Base-by-base conservation (phyloP, 2,329 filamentous ascomycete genomes). In the Cercospora sp. region DNA sequence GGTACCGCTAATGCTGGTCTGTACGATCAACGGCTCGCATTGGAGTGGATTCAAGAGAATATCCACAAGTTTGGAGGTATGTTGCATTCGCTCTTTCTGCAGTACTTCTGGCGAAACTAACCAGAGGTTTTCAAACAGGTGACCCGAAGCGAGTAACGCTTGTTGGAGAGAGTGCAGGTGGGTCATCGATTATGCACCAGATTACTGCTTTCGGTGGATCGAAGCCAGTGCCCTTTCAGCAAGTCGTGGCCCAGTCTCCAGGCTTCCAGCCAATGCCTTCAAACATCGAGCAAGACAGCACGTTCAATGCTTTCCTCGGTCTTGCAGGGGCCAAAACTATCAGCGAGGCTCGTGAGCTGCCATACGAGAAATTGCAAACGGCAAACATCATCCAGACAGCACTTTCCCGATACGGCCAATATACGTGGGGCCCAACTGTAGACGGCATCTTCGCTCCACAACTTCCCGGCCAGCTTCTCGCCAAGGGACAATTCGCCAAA, bases 111-210 rank as follows among this genome's bases (percentile, higher is more conserved):
- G 18, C 18, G 18, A 21, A 21, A 21, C 18, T 21, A 21, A 21
- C 18, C 18, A 21, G 18, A 21, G 18, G 18, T 21, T 21, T 21
- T 21, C 18, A 21, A 21, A 21, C 86, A 8, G 86, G 86, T 16
- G 83, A 88, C 73, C 74, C 74, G 6, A 70, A 72, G 16, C 71
- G 66, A 4, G 70, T 74, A 3, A 77, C 75, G 5, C 79, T 86
- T 10, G 79, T 85, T 16, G 85, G 85, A 7, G 77, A 84, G 69
- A 84, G 81, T n/a, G 85, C 86, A 7, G 85, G 86, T 26, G 85
- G 79, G 4, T 84, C 84, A 0, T 84, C 82, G 2, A 82, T 88
- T 66, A 81, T 86, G 77, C 85, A 87, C 70, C 85, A 88, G 65
- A 83, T 87, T 67, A 87, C 85, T 32, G 79, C 77, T 21, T 76